Conservation (phyloP, 768 basidiomycete species). For the Suillus subluteus region DNA sequence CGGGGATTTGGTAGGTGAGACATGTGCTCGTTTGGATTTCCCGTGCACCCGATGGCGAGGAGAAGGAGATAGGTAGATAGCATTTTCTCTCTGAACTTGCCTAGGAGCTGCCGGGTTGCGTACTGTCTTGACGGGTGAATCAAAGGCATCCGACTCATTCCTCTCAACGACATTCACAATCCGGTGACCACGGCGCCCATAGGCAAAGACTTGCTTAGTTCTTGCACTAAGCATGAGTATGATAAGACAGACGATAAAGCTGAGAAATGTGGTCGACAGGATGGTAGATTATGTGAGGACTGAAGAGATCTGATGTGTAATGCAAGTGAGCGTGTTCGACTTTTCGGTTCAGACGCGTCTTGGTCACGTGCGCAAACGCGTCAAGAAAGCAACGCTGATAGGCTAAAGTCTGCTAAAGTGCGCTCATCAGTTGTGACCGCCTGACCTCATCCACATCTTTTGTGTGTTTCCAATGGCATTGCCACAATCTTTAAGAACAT, state of each 20-base stretch:
- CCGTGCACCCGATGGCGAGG: slow-evolving; percentile 16
- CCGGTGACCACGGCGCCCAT: slow-evolving; percentile 65
- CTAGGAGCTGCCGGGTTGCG: slow-evolving; percentile 1
- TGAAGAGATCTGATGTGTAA: background rate
- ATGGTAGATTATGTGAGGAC: background rate
- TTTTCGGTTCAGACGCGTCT: slow-evolving; percentile 6
- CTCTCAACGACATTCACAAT: slow-evolving; percentile 50
- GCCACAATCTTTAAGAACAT: slow-evolving; percentile 67
- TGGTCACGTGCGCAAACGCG: slow-evolving; percentile 8
- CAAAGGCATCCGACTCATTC: slow-evolving; percentile 21
- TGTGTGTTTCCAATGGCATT: slow-evolving; percentile 62
- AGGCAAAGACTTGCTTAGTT: slow-evolving; percentile 68
- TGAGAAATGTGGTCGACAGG: background rate
- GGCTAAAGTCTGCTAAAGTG: too few species aligned
- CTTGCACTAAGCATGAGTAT: slow-evolving; percentile 56
- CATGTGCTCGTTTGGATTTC: slow-evolving; percentile 17
- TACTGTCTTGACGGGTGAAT: slow-evolving; percentile 9
- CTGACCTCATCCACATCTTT: background rate
- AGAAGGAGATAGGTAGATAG: slow-evolving; percentile 26
- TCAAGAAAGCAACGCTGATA: background rate
- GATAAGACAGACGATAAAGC: background rate
- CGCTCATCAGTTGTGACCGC: background rate
- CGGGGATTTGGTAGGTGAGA: slow-evolving; percentile 25
- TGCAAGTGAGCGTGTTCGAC: background rate
- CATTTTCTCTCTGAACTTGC: slow-evolving; percentile 26